A percentile compares a stretch with the other conserved stretches of the same genome.
Conservation (phyloP, 768 basidiomycete genomes). For the Postia placenta region DNA sequence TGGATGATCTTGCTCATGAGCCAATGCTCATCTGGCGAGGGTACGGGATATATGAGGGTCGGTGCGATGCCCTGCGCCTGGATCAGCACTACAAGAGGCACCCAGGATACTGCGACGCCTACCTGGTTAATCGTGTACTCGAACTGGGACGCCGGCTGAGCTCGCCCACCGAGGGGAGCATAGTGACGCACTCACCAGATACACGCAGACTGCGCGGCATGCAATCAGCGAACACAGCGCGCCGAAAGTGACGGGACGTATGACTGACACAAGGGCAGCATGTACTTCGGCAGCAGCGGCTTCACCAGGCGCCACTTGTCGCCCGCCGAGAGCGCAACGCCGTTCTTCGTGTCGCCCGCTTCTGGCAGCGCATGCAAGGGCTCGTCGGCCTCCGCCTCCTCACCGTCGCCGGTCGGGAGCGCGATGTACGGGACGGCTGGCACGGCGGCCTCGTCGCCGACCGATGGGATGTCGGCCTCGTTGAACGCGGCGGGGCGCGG, state of each 20-base stretch:
- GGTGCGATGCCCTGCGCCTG: conserved; percentile 80
- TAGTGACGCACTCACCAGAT: conserved; percentile 40
- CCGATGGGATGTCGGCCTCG: conserved; percentile 20
- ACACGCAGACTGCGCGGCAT: conserved; percentile 56
- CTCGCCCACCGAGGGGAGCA: conserved; percentile 32
- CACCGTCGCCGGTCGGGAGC: conserved; percentile 29
- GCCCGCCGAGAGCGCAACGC: conserved; percentile 46
- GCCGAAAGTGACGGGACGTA: not conserved
- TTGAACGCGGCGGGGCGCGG: conserved; percentile 46
- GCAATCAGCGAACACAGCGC: not conserved
- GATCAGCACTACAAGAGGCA: conserved; percentile 2
- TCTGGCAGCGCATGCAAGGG: conserved; percentile 14
- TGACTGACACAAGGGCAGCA: conserved; percentile 86
- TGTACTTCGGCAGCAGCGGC: conserved; percentile 77
- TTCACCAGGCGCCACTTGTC: conserved; percentile 82
- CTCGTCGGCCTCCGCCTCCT: not conserved
- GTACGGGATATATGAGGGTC: conserved; percentile 84
- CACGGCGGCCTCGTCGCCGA: conserved; percentile 4
- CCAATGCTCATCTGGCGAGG: conserved; percentile 49
- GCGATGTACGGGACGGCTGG: conserved; percentile 25
- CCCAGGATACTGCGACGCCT: conserved; percentile 5
- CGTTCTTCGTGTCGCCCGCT: conserved; percentile 22
- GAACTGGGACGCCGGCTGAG: conserved; percentile 41
- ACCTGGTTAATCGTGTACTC: conserved; percentile 92
- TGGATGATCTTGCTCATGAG: conserved; percentile 75